phyloP scores from a whole-genome alignment of 139 green algal species.

The Microglena sp. region DNA sequence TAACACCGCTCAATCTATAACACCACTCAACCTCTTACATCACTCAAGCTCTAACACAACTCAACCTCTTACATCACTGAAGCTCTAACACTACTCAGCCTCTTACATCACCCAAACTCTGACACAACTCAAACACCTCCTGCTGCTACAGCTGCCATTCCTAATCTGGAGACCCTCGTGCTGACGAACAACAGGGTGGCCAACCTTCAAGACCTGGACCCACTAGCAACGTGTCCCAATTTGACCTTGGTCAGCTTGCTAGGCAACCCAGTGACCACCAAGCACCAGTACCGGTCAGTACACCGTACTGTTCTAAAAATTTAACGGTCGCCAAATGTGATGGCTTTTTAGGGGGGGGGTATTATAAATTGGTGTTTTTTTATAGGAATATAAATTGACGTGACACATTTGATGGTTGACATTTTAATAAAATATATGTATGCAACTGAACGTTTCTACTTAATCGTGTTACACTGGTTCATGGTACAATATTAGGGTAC shows the following conservation, averaged over 20 bases:
- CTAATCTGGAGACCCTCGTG: slow-evolving; percentile 73
- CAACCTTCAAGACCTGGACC: slow-evolving; percentile 88
- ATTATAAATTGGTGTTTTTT: no score
- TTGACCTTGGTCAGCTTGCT: slow-evolving; percentile 74
- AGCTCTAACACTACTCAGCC: not conserved
- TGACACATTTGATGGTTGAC: no score
- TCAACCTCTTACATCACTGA: not conserved
- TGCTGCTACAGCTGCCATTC: slow-evolving; percentile 53
- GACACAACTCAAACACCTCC: not conserved
- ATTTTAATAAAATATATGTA: no score
- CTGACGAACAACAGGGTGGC: slow-evolving; percentile 87
- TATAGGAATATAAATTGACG: no score
- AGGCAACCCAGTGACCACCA: slow-evolving; percentile 81
- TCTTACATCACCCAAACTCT: not conserved
- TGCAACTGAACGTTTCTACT: no score
- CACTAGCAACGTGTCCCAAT: slow-evolving; percentile 52
- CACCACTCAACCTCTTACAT: no score
- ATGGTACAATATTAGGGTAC: no score
- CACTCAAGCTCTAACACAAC: no score
- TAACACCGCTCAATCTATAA: no score
- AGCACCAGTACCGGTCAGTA: slow-evolving; percentile 69
- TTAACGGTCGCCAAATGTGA: no score
- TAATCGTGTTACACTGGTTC: no score
- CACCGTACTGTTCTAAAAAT: slow-evolving; percentile 4
- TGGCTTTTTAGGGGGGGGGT: no score